Conservation (phyloP, 257 asterid species). For the Primulina eburnea region DNA sequence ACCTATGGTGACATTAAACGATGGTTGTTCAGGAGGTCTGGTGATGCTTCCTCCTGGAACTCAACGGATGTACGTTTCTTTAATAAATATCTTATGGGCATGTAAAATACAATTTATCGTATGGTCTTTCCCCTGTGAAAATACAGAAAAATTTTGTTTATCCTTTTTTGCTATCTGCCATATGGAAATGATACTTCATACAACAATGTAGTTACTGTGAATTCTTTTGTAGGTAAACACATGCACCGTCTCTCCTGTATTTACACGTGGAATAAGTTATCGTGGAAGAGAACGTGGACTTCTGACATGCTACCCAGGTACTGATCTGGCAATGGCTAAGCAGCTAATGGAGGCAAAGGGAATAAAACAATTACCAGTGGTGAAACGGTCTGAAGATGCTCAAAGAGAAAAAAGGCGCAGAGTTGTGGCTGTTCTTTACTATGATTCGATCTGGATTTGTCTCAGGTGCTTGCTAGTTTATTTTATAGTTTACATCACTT, state of each 20-base stretch:
- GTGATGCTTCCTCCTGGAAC: constrained; percentile 46
- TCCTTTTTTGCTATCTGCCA: constrained; percentile 15
- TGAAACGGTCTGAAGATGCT: constrained; percentile 58
- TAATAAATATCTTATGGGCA: constrained; percentile 8
- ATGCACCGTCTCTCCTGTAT: constrained; percentile 67
- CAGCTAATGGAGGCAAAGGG: constrained; percentile 98
- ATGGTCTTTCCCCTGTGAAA: neutral
- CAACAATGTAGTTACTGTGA: constrained; percentile 6
- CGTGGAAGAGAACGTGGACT: constrained; percentile 72
- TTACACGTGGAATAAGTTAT: constrained; percentile 76
- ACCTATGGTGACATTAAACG: constrained; percentile 78
- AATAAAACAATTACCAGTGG: constrained; percentile 84
- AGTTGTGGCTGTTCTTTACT: constrained; percentile 62
- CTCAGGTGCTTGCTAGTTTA: constrained; percentile 54
- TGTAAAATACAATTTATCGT: neutral
- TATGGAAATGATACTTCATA: constrained; percentile 5
- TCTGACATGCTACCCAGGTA: constrained; percentile 81
- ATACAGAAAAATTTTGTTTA: constrained; percentile 17
- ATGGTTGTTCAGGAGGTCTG: constrained; percentile 42
- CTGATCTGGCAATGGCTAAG: constrained; percentile 81
- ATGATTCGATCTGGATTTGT: constrained; percentile 68
- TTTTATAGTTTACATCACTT: neutral
- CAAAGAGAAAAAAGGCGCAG: constrained; percentile 62
- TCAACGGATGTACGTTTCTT: constrained; percentile 53
- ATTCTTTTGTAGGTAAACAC: constrained; percentile 48